Evolutionary conservation across 495 filamentous ascomycete genomes (phyloP).

Genomic region (Massariosphaeria phaeospora): DNA sequence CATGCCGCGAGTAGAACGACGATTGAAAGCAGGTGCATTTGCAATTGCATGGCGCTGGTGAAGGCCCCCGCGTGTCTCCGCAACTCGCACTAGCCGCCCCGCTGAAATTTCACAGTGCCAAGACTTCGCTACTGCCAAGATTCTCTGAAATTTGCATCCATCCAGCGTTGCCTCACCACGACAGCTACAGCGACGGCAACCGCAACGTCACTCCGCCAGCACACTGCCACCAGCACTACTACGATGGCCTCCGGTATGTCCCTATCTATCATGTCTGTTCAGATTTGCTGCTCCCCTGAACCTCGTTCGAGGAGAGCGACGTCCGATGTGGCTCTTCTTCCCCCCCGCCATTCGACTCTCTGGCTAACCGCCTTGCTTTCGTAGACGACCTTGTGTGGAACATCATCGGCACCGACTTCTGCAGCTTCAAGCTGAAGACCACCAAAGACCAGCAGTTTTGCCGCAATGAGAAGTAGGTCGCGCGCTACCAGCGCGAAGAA

Average conservation of each 20-base stretch:
- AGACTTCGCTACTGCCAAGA: neutral
- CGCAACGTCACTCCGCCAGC: neutral
- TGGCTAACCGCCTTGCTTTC: no score
- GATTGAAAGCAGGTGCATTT: conserved; percentile 1
- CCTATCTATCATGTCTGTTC: no score
- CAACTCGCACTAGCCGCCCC: conserved; percentile 2
- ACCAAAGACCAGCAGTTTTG: conserved; percentile 84
- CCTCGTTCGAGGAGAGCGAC: no score
- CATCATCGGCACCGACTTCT: conserved; percentile 93
- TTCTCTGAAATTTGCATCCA: conserved; percentile 5
- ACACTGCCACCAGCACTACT: neutral
- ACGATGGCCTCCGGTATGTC: conserved; percentile 22
- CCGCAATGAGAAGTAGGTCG: conserved; percentile 93
- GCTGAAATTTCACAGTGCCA: neutral
- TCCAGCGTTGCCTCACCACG: no score
- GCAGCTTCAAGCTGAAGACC: conserved; percentile 94
- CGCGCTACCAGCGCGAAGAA: no score
- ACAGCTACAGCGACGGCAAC: no score
- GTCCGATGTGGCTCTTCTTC: no score
- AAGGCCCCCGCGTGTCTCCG: conserved; percentile 6
- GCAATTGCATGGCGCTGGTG: neutral
- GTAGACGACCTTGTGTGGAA: conserved; percentile 95
- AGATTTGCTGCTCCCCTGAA: neutral
- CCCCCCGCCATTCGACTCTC: no score
- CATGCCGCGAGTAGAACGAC: conserved; percentile 25